These are phyloP conservation scores for Candida broadrunensis DNA, from an alignment of 805 yeast genomes.

Conservation along the genomic window DNA sequence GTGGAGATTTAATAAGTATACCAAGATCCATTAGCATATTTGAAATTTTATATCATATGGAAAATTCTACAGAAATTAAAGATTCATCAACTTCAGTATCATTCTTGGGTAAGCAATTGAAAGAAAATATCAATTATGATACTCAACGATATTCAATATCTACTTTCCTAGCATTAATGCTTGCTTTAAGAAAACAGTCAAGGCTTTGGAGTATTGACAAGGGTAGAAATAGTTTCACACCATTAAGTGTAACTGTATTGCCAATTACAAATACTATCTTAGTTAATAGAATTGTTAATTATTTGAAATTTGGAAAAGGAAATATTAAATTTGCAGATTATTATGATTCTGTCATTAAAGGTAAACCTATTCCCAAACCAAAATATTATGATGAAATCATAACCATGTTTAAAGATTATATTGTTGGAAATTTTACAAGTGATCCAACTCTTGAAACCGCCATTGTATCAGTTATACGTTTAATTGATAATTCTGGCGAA, in stretches of 20 bases:
- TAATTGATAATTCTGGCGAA: slow-evolving; percentile 15
- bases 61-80: slow-evolving; percentile 1
- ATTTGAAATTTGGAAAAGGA: slow-evolving; percentile 19
- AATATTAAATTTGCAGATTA: slow-evolving; percentile 17
- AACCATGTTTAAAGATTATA: slow-evolving; percentile 50
- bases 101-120: slow-evolving; percentile 9
- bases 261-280: slow-evolving; percentile 18
- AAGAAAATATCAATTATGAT: slow-evolving; percentile 7
- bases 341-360: slow-evolving; percentile 10
- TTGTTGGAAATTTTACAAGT: slow-evolving; percentile 51
- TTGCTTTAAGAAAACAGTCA: slow-evolving; percentile 49
- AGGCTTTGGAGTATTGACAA: slow-evolving; percentile 41
- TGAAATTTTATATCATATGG: slow-evolving; percentile 23
- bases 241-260: slow-evolving; percentile 30
- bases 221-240: slow-evolving; percentile 23
- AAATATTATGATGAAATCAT: slow-evolving; percentile 33
- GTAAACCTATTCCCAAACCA: slow-evolving; percentile 9
- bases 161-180: slow-evolving; percentile 39
- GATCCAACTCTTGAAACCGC: slow-evolving; percentile 47
- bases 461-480: slow-evolving; percentile 32
- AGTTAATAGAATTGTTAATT: slow-evolving; percentile 12
- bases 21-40: slow-evolving; percentile 34
- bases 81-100: slow-evolving; percentile 1
- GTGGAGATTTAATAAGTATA: slow-evolving; percentile 25
- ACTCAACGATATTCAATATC: slow-evolving; percentile 14